Base-by-base conservation (phyloP, 352 stramenopile species). In the Phytophthora kernoviae region DNA sequence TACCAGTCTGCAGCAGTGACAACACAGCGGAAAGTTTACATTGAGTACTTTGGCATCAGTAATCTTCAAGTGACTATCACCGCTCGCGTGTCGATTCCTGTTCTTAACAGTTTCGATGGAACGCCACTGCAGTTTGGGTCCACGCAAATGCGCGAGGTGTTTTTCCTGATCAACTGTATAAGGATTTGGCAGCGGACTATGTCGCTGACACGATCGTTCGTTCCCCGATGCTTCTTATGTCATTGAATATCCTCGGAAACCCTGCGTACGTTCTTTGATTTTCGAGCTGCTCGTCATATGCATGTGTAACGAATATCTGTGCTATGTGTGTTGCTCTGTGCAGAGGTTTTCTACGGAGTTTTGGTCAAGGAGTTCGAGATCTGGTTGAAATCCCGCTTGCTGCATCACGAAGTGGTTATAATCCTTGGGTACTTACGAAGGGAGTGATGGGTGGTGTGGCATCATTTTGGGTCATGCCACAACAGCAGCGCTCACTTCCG, bases 161-260 rank as follows among this genome's bases (percentile, higher is more conserved):
- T 90, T 75, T 89, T 30, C 61, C 73, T 0, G 84, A 95, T 30
- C 84, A 95, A 44, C 45, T 95, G 17, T 75, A 77, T 59, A 95
- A 95, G 54, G 87, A 95, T 57, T 58, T 95, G 10, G 87, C 84
- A 22, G 87, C 87, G 27, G 77, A 93, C 39, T 95, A 93, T 45
- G 84, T 93, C 2, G 83, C 83, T 1, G 87, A 95, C 26, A 74
- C 86, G 2, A 85, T 95, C 40, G 81, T 95, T 21, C 75, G 85
- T 17, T 90, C 80, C 6, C 87, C 84, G 5, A 71, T 93, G 65
- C 61, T 95, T 22, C 36, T 95, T 12, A 89, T 93, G 84, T 95
- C 87, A 12, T 70, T 95, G 46, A 93, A 93, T 66, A 88, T 93
- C 49, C 62, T 93, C 43, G 87, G 87, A 21, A 95, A 95, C 51